Conservation (phyloP, 805 yeast genomes). For the Pichia phayaonensis region DNA sequence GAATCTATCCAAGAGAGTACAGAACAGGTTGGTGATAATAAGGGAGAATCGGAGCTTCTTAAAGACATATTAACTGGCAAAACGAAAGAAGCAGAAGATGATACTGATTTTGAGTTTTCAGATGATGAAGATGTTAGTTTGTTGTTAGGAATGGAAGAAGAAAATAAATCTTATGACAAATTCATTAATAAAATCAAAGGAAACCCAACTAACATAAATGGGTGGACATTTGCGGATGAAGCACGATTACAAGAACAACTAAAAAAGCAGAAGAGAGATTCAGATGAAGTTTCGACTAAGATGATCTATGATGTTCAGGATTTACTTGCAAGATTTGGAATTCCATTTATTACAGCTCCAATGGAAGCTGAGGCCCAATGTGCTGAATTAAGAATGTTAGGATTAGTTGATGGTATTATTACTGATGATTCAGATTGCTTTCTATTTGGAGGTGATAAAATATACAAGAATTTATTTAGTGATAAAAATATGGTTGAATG, state of each 20-base stretch:
- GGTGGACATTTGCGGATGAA: constrained; percentile 35
- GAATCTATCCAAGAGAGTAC: not conserved
- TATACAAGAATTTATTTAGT: constrained; percentile 90
- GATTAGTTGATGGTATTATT: constrained; percentile 85
- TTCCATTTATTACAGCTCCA: constrained; percentile 93
- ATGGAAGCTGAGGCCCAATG: constrained; percentile 99
- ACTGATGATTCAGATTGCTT: constrained; percentile 98
- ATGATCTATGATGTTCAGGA: constrained; percentile 93
- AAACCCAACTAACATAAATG: not conserved
- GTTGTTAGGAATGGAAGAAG: constrained; percentile 54
- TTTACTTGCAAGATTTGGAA: constrained; percentile 76
- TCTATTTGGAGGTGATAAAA: constrained; percentile 76
- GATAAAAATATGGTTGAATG: constrained; percentile 89
- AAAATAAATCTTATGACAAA: constrained; percentile 62
- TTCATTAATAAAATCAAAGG: constrained; percentile 41
- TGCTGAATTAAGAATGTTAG: constrained; percentile 62
- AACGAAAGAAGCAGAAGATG: not conserved
- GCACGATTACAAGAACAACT: constrained; percentile 51
- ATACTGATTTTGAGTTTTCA: constrained; percentile 55
- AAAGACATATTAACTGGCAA: not conserved
- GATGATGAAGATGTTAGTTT: constrained; percentile 73
- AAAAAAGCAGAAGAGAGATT: constrained; percentile 67
- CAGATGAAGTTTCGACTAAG: constrained; percentile 80
- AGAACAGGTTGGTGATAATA: not conserved
- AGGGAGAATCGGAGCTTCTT: not conserved